Evolutionary conservation across 1,284 basidiomycete species (phyloP).

Genomic region (Pascua sp.): DNA sequence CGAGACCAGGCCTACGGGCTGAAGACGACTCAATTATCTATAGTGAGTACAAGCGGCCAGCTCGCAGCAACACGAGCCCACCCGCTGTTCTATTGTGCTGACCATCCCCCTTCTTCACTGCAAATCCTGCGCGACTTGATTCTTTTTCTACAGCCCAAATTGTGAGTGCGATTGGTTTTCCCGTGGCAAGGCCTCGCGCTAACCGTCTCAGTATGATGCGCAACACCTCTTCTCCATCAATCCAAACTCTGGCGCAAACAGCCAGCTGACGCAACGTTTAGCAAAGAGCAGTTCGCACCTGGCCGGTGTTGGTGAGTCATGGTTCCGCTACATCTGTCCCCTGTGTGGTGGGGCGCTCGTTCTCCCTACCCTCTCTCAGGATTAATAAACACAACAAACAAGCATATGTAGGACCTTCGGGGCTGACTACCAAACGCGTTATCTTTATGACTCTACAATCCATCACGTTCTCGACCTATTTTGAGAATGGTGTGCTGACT

Average conservation of each 20-base stretch:
- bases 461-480: background rate
- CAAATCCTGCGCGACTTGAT: too few relatives aligned
- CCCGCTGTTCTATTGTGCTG: too few relatives aligned
- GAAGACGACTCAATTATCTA: conserved; percentile 48
- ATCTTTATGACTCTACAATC: conserved; percentile 18
- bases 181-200: too few relatives aligned
- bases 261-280: background rate
- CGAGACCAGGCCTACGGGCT: conserved; percentile 34
- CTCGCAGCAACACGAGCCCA: background rate
- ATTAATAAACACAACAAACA: conserved; percentile 42
- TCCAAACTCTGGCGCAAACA: too few relatives aligned
- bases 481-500: too few relatives aligned
- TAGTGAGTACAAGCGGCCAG: conserved; percentile 25
- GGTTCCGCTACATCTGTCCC: background rate
- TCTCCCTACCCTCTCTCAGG: conserved; percentile 20
- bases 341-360: background rate
- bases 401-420: conserved; percentile 50
- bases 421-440: conserved; percentile 35
- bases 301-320: background rate
- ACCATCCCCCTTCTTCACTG: too few relatives aligned
- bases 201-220: conserved; percentile 13
- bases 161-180: conserved; percentile 1
- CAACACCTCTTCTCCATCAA: background rate
- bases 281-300: background rate
- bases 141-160: conserved; percentile 32